A percentile compares a stretch with the other conserved stretches of the same genome.
These are phyloP conservation scores for Hapsidospora chrysogenum DNA, from an alignment of 495 filamentous ascomycete species.

Conservation along the genomic window DNA sequence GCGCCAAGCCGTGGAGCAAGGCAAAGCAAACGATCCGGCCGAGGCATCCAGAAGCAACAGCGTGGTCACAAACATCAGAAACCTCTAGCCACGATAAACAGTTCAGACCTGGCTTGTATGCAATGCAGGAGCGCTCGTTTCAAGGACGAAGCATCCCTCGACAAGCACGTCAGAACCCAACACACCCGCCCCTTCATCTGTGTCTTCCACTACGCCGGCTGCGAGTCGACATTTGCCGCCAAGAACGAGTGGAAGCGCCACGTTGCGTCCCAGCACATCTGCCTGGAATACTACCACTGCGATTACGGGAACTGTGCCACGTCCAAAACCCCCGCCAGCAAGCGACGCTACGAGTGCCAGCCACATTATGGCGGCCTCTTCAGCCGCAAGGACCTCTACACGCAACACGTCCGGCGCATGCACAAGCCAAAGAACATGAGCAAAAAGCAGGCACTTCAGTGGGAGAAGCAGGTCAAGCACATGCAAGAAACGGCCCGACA, in stretches of 20 bases:
- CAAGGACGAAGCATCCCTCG: slow-evolving; percentile 18
- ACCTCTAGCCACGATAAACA: neutral
- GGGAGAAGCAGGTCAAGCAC: too few relatives aligned
- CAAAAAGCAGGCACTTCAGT: too few relatives aligned
- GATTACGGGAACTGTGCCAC: slow-evolving; percentile 45
- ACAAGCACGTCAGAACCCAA: slow-evolving; percentile 32
- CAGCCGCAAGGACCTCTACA: slow-evolving; percentile 88
- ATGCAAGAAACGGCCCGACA: slow-evolving; percentile 43
- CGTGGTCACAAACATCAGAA: too few relatives aligned
- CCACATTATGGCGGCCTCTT: slow-evolving; percentile 45
- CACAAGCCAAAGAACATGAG: slow-evolving; percentile 41
- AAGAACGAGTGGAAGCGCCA: slow-evolving; percentile 97
- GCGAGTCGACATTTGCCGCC: slow-evolving; percentile 53
- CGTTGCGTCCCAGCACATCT: slow-evolving; percentile 64
- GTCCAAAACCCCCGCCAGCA: slow-evolving; percentile 11
- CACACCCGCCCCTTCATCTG: slow-evolving; percentile 57
- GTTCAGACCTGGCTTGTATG: too few relatives aligned
- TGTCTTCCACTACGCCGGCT: slow-evolving; percentile 63
- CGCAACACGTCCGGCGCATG: slow-evolving; percentile 78
- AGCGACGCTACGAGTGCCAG: slow-evolving; percentile 1
- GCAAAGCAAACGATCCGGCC: neutral
- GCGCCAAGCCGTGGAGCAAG: neutral
- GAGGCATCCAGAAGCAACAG: neutral
- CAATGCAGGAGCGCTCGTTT: slow-evolving; percentile 17
- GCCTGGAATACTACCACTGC: slow-evolving; percentile 67